These are phyloP conservation scores for Fusarium floridanum DNA, from an alignment of 2,329 filamentous ascomycete genomes.

Conservation along the genomic window DNA sequence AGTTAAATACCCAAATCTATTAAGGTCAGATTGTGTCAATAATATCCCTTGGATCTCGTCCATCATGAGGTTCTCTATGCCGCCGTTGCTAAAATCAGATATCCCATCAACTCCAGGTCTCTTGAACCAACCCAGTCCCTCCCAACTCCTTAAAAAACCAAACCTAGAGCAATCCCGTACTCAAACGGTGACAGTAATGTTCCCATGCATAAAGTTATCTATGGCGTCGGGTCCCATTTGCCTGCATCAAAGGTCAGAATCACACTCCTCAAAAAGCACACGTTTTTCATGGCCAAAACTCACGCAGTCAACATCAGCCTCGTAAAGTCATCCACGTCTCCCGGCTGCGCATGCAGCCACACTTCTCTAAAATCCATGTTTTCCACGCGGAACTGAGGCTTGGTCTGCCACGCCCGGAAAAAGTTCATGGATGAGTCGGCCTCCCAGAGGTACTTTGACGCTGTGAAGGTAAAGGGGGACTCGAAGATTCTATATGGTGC, in stretches of 20 bases:
- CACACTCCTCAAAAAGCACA: neutral
- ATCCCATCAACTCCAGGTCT: neutral
- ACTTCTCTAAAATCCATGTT: constrained; percentile 53
- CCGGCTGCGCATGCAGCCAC: constrained; percentile 52
- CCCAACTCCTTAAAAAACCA: neutral
- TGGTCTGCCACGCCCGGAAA: constrained; percentile 59
- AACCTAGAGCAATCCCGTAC: neutral
- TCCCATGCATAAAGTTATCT: constrained; percentile 54
- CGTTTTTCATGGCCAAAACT: constrained; percentile 34
- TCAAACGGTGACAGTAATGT: constrained; percentile 33
- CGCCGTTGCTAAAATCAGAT: neutral
- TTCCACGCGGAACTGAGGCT: constrained; percentile 54
- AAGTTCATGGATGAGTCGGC: constrained; percentile 57
- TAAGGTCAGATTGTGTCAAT: neutral
- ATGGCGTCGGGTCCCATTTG: constrained; percentile 53
- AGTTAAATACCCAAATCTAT: neutral
- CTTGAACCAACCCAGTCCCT: neutral
- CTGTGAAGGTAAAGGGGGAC: constrained; percentile 48
- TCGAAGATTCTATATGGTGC: constrained; percentile 38
- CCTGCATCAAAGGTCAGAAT: constrained; percentile 35
- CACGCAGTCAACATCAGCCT: constrained; percentile 54
- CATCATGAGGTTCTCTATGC: neutral
- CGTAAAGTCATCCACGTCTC: constrained; percentile 57
- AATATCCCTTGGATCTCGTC: neutral
- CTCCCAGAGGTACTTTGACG: constrained; percentile 60